These are phyloP conservation scores for Aciculosporium take DNA, from an alignment of 2,329 filamentous ascomycete genomes.

Conservation along the genomic window DNA sequence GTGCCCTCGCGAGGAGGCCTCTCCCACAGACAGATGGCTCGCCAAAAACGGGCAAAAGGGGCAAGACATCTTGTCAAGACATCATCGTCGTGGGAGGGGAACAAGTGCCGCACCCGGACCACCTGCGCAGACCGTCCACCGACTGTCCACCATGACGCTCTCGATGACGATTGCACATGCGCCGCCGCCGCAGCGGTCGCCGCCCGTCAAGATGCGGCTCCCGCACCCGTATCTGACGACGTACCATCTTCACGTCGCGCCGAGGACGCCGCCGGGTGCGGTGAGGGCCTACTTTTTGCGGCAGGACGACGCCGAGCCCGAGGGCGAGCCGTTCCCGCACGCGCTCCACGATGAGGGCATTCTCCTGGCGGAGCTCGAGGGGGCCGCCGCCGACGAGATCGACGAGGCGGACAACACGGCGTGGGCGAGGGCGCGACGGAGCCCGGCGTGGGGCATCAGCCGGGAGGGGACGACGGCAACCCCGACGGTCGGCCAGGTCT, in stretches of 20 bases:
- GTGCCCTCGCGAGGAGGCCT: no score
- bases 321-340: slow-evolving; percentile 11
- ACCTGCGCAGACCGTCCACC: no score
- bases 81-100: no score
- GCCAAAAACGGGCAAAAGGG: no score
- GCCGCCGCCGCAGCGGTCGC: background rate
- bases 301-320: slow-evolving; percentile 8
- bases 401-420: slow-evolving; percentile 1
- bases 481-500: background rate
- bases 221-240: slow-evolving; percentile 12
- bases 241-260: slow-evolving; percentile 11
- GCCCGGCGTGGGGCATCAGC: background rate
- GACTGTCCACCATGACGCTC: no score
- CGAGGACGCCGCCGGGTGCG: no score
- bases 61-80: no score
- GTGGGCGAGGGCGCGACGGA: slow-evolving; percentile 3
- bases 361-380: background rate
- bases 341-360: background rate
- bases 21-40: no score
- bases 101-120: no score
- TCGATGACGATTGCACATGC: no score
- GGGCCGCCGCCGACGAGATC: background rate
- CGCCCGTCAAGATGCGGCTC: slow-evolving; percentile 3
- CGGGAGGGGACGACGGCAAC: background rate
- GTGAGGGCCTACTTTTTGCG: slow-evolving; percentile 10